Base-by-base conservation (phyloP, 2,329 filamentous ascomycete genomes). In the Paraphaeosphaeria minitans region DNA sequence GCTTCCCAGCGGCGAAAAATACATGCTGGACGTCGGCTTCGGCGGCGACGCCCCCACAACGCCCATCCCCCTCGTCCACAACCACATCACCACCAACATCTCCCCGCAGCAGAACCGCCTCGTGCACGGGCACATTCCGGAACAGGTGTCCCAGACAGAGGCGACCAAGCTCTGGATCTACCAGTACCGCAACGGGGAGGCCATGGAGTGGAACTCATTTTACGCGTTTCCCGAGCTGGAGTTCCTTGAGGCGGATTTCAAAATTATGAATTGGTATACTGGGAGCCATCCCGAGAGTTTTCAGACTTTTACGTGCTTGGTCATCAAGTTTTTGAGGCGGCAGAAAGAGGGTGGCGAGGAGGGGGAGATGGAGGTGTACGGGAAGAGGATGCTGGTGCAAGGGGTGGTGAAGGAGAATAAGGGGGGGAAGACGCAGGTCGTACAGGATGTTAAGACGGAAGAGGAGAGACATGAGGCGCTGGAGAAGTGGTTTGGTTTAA, bases 21-120 rank as follows among this genome's bases (percentile, higher is more conserved):
- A 83, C 73, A 75, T 83, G 67, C 72, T 85, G 10, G 89, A 91
- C 69, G 84, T 88, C 12, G 85, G 83, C 4, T 90, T 90, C 67
- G 88, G 88, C 48, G 85, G 84, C 21, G 84, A 87, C 66, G 84
- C 85, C 8, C 80, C 86, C 2, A 87, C 84, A 1, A 74, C 76
- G 16, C 87, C 88, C 7, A 73, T 90, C 39, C 82, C 81, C 1
- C 75, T 91, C 1, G 69, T 79, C 21, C 60, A 64, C 75, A 75
- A 57, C 10, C 68, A 75, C 14, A 71, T 80, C 9, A 77, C 79
- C 55, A 66, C 73, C 57, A 84, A 86, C 69, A 77, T 87, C 24
- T 84, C 83, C 12, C 79, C 82, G 2, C 83, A 86, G 59, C 78
- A 87, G 61, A 80, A 86, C 59, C 84, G 86, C 0, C 76, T 89